These are phyloP conservation scores for Ophiosphaerella narmari DNA, from an alignment of 2,329 filamentous ascomycete genomes.

Conservation along the genomic window DNA sequence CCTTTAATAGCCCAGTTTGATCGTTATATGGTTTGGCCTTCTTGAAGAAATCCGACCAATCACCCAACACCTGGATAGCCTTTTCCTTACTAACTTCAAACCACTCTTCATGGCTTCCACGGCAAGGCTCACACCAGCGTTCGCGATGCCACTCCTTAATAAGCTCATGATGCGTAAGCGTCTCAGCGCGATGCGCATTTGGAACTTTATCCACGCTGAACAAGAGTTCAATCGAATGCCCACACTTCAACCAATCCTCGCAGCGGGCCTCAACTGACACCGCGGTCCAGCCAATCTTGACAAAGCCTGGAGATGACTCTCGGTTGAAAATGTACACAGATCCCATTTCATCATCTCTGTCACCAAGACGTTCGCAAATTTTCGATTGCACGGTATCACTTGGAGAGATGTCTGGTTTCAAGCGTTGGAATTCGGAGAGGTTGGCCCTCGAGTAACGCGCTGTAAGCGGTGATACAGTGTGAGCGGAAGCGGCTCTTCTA, in stretches of 20 bases:
- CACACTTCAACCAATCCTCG: neutral
- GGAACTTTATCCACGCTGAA: constrained; percentile 4
- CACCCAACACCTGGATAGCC: constrained; percentile 4
- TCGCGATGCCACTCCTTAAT: constrained; percentile 13
- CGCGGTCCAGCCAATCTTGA: constrained; percentile 1
- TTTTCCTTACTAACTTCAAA: constrained; percentile 9
- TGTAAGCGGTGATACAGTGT: no score
- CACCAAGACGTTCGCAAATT: neutral
- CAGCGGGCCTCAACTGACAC: neutral
- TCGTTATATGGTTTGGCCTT: neutral
- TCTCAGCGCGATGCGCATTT: constrained; percentile 13
- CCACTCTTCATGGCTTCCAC: constrained; percentile 6
- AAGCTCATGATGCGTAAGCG: constrained; percentile 14
- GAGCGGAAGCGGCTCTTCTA: no score
- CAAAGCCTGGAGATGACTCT: neutral
- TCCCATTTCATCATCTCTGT: neutral
- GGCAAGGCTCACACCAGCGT: constrained; percentile 1
- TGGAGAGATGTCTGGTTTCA: no score
- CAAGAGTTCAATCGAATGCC: constrained; percentile 6
- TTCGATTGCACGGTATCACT: neutral
- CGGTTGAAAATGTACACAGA: neutral
- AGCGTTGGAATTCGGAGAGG: no score
- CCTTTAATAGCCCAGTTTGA: neutral
- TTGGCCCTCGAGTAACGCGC: no score
- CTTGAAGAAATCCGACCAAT: constrained; percentile 7